Base-by-base conservation (phyloP, 345 rosid genomes). In the Populus pruinosa region DNA sequence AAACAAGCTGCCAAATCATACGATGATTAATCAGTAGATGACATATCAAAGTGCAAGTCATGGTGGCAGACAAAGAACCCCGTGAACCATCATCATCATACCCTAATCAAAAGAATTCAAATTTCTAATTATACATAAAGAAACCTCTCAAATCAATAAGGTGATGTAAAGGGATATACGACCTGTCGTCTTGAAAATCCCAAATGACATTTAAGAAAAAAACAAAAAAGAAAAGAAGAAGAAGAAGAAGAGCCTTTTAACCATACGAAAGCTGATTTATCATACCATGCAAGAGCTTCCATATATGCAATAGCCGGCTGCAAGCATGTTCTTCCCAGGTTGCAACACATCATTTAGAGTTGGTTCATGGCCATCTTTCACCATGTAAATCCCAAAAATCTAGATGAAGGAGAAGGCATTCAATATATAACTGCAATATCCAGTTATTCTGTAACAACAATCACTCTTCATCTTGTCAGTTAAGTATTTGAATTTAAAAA, bases 231-330 rank as follows among this genome's bases (percentile, higher is more conserved):
- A 27, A 6, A 6, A 38, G 1, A 1, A 6, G 20, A 12, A 53
- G 0, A 3, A 1, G 43, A 8, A 23, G 29, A 18, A n/a, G 16
- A 71, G 61, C 12, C 38, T 7, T 31, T 8, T 31, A 64, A 11
- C 14, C 2, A 70, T 8, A 44, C 1, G 25, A 25, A 21, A 33
- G 41, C 62, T 7, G 36, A 56, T 13, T 2, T 56, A 66, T 13
- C 72, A n/a, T 96, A 96, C 97, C 95, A 86, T 96, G 91, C 99
- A 96, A 53, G 97, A 93, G 87, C 99, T 96, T 80, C 99, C 99
- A 66, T 96, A 96, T 98, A 96, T 92, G 90, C 98, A 96, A 77
- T 93, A 96, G 74, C 99, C 99, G 72, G 99, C 99, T 21, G 99
- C 99, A 21, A 93, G 70, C 95, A 96, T 90, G 66, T 96, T 85